Evolutionary conservation across 176 grass and related monocot species (phyloP), one percentile per base, ranked within the genome.

Genomic region (Aegilops speltoides): DNA sequence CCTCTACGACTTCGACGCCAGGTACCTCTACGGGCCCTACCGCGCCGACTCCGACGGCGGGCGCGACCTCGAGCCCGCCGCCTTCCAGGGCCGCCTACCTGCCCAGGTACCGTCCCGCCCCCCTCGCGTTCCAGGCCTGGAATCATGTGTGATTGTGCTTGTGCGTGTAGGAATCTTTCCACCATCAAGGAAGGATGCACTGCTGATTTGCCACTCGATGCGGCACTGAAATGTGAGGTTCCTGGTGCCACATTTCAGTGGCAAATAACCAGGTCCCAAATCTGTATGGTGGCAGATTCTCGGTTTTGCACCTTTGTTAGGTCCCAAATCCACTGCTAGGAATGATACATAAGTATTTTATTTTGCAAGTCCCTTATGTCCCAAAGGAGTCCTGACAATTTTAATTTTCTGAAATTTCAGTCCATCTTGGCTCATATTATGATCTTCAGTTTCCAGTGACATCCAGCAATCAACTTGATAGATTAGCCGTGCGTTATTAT

Each of bases 1-100:
- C 82, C 92, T 98, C 60, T 98, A 86, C 81, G 93, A 98, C 88
- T 95, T 86, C 68, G 88, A 92, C 82, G n/a, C 70, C 60, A 98
- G 33, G 89, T 76, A 81, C 64, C 88, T 98, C 33, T 83, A 98
- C 61, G 96, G 96, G 33, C 77, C 94, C 72, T 98, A 95, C 78
- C 87, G 68, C 66, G 95, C 93, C 12, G 72, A 52, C 68, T 89
- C 89, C 25, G 76, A 87, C 40, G 91, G 93, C 46, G 86, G 89
- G 5, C 50, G 83, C 83, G 76, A 86, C 75, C 86, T 98, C 32
- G 93, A 89, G 63, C 89, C 78, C 25, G 68, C 73, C 26, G 95
- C 95, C 8, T 98, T 95, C 76, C 22, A n/a, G 37, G 83, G 95
- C 37, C 79, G 81, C 45, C 93, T 93, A 77, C 91, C 96, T 16